Evolutionary conservation across 257 asterid genomes (phyloP), one percentile per base, ranked within the genome.

Genomic region (Solanum stenotomum): DNA sequence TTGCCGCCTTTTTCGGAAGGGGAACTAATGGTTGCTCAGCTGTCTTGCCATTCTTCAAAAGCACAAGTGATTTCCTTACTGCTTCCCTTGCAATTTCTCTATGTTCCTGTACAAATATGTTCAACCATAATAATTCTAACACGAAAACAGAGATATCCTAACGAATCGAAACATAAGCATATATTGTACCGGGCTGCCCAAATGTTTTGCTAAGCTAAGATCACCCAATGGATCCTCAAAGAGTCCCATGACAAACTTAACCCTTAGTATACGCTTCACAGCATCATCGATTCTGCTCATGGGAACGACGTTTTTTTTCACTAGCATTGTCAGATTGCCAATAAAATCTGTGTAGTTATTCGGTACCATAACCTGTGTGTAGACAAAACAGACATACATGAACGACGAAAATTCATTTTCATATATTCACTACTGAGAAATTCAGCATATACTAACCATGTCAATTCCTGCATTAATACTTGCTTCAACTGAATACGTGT

Each of bases 271-370:
- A 83, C 97, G 89, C 33, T 70, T 35, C 12, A 94, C 97, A 4
- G 97, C 97, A 86, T 94, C 97, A 38, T 93, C 91, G 4, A 93
- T 93, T 90, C 96, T 88, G 90, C 94, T 92, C 92, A 94, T 92
- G 2, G 96, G 96, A 87, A 94, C 77, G 5, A 83, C 20, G 0
- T 92, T 90, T 7, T 83, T 89, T 9, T 91, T 90, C 91, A 94
- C 97, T 79, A 87, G 94, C 68, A 5, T 70, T 35, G 91, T 90
- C 10, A 94, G 91, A 4, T 84, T 88, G 38, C 89, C 87, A 10
- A 91, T 89, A 38, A 93, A 94, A 33, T 90, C 95, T 2, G 87
- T 83, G 87, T 89, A 93, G 89, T 89, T 91, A 89, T 92, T 92
- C 3, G 96, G 97, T 59, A 94, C 87, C 95, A 94, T 93, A 85